Percentiles rank a stretch among this genome's conserved stretches.
Conservation (phyloP, 176 grass and related monocot species). For the sorghum (Sorghum bicolor) region Sorghum_bicolor_NCBIv3 NC_012871.2:75781501-75782000, state of each 20-base stretch:
- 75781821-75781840: background rate
- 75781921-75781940: constrained; percentile 4
- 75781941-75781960: constrained; percentile 54
- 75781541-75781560: no score
- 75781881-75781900: background rate
- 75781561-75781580: no score
- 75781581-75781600: no score
- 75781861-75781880: background rate
- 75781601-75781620: background rate
- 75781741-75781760: constrained; percentile 57
- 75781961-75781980: constrained; percentile 41
- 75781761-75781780: constrained; percentile 41
- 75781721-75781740: constrained; percentile 50
- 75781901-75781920: background rate
- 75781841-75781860: background rate
- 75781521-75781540: no score
- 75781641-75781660: background rate
- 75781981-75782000: constrained; percentile 43
- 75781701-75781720: constrained; percentile 8
- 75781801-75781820: constrained; percentile 47
- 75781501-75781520: no score
- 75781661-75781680: constrained; percentile 11
- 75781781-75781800: constrained; percentile 51
- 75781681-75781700: background rate
- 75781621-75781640: background rate